Evolutionary conservation across 1,284 basidiomycete species (phyloP).

Genomic region (Ganoderma lucidum): DNA sequence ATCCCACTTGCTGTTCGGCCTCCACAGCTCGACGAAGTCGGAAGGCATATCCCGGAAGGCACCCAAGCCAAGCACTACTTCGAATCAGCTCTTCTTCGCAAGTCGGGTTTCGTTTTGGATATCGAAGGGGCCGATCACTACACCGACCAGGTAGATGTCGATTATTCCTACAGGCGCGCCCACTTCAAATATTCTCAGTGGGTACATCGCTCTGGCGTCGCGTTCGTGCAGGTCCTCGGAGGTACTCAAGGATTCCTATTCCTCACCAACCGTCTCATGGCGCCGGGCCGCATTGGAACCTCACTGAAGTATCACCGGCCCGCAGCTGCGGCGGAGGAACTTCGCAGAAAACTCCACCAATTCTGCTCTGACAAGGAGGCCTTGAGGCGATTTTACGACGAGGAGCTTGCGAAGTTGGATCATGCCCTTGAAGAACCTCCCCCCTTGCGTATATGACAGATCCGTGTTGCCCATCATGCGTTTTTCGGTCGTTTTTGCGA

Average conservation of each 20-base stretch:
- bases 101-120: constrained; percentile 87
- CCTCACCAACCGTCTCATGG: constrained; percentile 86
- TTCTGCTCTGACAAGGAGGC: constrained; percentile 71
- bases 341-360: constrained; percentile 64
- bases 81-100: constrained; percentile 80
- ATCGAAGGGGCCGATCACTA: constrained; percentile 84
- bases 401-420: constrained; percentile 64
- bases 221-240: constrained; percentile 88
- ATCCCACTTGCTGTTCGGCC: constrained; percentile 78
- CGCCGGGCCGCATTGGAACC: constrained; percentile 66
- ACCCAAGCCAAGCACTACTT: constrained; percentile 76
- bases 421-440: constrained; percentile 69
- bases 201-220: constrained; percentile 87
- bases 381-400: constrained; percentile 75
- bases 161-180: constrained; percentile 86
- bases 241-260: constrained; percentile 84
- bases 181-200: constrained; percentile 88
- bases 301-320: constrained; percentile 56
- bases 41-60: constrained; percentile 71
- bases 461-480: constrained; percentile 5
- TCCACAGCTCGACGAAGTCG: constrained; percentile 75
- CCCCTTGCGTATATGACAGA: constrained; percentile 48
- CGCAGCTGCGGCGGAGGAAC: constrained; percentile 61
- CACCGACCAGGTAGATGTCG: constrained; percentile 82
- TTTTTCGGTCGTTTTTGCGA: constrained; percentile 9